Base-by-base conservation (phyloP, 805 yeast species). In the Hagleromyces aurorensis region DNA sequence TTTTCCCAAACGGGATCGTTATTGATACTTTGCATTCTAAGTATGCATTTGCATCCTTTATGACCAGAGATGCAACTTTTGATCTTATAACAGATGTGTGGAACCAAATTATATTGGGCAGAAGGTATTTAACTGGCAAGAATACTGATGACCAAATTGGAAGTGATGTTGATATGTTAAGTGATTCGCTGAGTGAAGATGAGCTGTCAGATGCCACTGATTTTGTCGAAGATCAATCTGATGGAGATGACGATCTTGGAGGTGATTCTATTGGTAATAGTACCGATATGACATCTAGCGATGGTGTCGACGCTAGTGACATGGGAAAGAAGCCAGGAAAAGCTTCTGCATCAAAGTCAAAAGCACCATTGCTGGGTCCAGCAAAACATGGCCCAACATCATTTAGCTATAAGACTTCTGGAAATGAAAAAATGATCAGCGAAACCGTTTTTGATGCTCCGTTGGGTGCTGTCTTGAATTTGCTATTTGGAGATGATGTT, bases 1-100 rank as follows among this genome's bases (percentile, higher is more conserved):
- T 79, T 10, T 75, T 79, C 37, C 85, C 85, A 5, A 79, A 78
- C 46, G 84, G 81, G 1, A 68, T 79, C 38, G 65, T 68, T 24
- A 66, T 79, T 13, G 67, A 71, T 33, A 78, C 86, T 1, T 55
- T 75, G 27, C 81, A 78, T 44, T 71, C 69, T 15, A 72, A 68
- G 42, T 74, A 70, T 47, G 64, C 67, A 0, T 79, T 79, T 61
- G 84, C 84, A 0, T 69, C 80, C 1, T 72, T 79, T 37, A 59
- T 76, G 16, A 61, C 75, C 3, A 63, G 87, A 41, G 87, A 79
- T 52, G 27, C 58, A 1, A 58, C 65, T 1, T 65, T 62, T 41
- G 66, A 64, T 30, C 50, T 72, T 19, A 67, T 82, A 29, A 64
- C 72, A 4, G 69, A 65, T 27, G 70, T 78, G 6, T 80, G 91